Percentiles rank a stretch among this genome's conserved stretches.
Conservation (phyloP, 1,284 basidiomycete genomes). For the Papiliotrema fonsecae region DNA sequence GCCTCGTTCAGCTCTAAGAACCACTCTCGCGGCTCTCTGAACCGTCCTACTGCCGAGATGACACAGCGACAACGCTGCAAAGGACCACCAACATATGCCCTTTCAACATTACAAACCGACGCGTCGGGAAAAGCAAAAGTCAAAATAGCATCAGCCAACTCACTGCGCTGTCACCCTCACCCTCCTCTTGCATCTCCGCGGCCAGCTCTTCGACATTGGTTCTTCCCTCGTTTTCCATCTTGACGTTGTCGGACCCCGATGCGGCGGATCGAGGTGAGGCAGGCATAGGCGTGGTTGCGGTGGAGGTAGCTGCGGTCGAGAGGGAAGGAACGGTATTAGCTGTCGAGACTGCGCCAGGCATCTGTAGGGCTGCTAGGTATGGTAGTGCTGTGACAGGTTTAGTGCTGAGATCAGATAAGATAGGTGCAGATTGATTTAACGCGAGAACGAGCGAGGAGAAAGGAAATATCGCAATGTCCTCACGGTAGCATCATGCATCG, state of each 20-base stretch:
- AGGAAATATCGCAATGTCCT: too few species aligned
- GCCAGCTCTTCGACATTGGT: neutral
- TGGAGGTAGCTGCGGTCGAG: conserved; percentile 20
- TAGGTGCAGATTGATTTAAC: too few species aligned
- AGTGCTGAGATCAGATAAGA: too few species aligned
- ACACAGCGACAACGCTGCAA: neutral
- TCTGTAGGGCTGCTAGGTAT: too few species aligned
- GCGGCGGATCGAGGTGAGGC: conserved; percentile 24
- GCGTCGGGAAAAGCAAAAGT: neutral
- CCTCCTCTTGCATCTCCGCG: conserved; percentile 4
- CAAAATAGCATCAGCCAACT: neutral
- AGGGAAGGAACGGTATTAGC: conserved; percentile 10
- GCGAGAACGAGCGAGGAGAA: too few species aligned
- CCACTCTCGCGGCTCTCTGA: neutral
- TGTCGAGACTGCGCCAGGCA: neutral
- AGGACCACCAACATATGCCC: neutral
- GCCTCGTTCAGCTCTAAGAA: neutral
- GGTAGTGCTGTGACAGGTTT: too few species aligned
- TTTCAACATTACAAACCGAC: conserved; percentile 4
- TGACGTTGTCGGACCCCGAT: neutral
- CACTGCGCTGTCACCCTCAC: conserved; percentile 3
- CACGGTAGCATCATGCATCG: too few species aligned
- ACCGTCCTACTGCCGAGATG: too few species aligned
- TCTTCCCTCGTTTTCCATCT: neutral
- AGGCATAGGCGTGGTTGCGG: conserved; percentile 31